Base-by-base conservation (phyloP, 768 basidiomycete genomes). In the Boletus eberwhitei region DNA sequence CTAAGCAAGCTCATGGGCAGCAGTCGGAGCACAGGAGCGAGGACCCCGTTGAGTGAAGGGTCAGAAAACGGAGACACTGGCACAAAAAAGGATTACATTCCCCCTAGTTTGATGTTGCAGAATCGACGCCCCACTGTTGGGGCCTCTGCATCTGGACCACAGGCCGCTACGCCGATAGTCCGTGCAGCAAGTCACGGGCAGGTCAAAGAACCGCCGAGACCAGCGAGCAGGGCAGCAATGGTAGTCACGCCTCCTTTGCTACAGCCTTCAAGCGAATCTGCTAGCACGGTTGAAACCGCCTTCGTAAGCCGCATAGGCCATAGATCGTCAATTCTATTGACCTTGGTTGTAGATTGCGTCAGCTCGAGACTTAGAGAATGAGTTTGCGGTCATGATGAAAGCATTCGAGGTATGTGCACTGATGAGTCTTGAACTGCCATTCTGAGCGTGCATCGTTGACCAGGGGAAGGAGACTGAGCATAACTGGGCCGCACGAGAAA, bases 381-480 rank as follows among this genome's bases (percentile, higher is more conserved):
- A 98, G 67, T 93, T 98, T 66, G 75, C 81, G 6, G 73, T 73
- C 11, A 94, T 98, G 88, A 67, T 78, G 19, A 87, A 88, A 50
- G 74, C 79, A 32, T 98, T 97, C 63, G 90, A 92, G 73, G 92
- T 87, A 64, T 47, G 75, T 63, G 29, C n/a, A 9, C 17, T 36
- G 40, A 42, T 48, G 4, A 21, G 47, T 39, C 22, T 17, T n/a
- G 48, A 22, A 24, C 2, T 35, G 14, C 5, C 32, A 11, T 40
- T 41, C 50, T 59, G 48, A 52, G 34, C 52, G 35, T 37, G 34
- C 47, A 14, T 49, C 49, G 16, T 48, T 41, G n/a, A 29, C 42
- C 34, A 93, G 88, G 97, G 96, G n/a, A 96, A 84, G 73, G 96
- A 99, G 74, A 89, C 90, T 1, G 96, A 99, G 67, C 91, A 95